Percentiles rank a stretch among this genome's conserved stretches.
phyloP scores from a whole-genome alignment of 2,329 filamentous ascomycete species.

The Botrytis medusae region DNA sequence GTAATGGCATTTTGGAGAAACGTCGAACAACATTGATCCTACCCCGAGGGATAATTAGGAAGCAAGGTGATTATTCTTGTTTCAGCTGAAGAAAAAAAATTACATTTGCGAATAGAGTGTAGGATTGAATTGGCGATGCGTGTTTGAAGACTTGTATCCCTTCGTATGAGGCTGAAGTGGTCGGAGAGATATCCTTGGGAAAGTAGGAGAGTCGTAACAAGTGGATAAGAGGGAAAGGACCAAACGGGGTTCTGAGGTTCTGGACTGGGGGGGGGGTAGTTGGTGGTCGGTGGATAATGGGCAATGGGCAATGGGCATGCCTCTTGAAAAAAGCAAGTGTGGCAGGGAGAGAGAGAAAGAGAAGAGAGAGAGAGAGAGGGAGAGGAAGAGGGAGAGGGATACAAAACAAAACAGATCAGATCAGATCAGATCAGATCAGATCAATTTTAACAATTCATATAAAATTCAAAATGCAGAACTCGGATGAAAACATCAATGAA shows the following conservation, averaged over 20 bases:
- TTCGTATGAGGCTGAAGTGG: conserved; percentile 21
- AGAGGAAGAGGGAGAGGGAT: neutral
- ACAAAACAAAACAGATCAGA: too few species aligned
- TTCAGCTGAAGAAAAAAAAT: neutral
- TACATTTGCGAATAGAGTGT: conserved; percentile 18
- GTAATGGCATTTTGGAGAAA: conserved; percentile 34
- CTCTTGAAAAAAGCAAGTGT: neutral
- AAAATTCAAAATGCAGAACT: neutral
- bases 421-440: neutral
- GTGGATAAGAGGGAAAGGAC: conserved; percentile 19
- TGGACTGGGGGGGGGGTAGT: neutral
- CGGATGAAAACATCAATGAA: neutral
- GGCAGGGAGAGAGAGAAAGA: neutral
- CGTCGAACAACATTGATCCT: conserved; percentile 22
- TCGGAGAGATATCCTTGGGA: conserved; percentile 11
- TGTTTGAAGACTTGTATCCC: conserved; percentile 20
- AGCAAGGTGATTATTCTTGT: neutral
- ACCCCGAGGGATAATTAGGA: neutral
- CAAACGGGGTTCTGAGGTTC: neutral
- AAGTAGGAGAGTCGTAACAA: conserved; percentile 16
- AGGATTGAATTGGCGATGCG: neutral
- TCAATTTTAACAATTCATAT: neutral
- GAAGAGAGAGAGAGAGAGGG: neutral
- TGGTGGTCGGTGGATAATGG: neutral
- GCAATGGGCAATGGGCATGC: neutral